Conservation (phyloP, 768 basidiomycete species). For the Rhizopogon vinicolor region DNA sequence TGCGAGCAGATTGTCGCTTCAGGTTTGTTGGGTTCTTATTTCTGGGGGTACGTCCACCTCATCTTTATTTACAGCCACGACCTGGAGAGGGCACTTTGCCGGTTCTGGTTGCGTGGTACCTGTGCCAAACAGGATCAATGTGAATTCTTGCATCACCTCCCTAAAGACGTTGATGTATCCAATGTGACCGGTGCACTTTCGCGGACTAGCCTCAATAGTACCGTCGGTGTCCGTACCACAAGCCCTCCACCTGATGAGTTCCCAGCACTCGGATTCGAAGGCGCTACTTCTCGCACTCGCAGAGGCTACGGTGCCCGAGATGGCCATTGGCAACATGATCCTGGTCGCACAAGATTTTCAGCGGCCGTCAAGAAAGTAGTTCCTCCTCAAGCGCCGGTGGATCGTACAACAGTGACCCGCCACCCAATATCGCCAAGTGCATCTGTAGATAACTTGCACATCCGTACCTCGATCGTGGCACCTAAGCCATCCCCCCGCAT, state of each 20-base stretch:
- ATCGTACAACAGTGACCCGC: slow-evolving; percentile 40
- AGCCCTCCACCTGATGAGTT: slow-evolving; percentile 54
- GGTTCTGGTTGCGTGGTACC: slow-evolving; percentile 97
- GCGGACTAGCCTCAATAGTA: slow-evolving; percentile 54
- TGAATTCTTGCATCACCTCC: slow-evolving; percentile 93
- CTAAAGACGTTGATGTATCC: slow-evolving; percentile 78
- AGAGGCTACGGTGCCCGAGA: slow-evolving; percentile 36
- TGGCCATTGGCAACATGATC: slow-evolving; percentile 57
- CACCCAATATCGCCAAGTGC: slow-evolving; percentile 47
- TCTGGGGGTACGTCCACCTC: slow-evolving; percentile 3
- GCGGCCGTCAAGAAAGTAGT: slow-evolving; percentile 77
- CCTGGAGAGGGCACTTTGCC: slow-evolving; percentile 87
- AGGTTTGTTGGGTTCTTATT: slow-evolving; percentile 51
- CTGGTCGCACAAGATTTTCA: slow-evolving; percentile 84
- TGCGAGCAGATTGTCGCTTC: slow-evolving; percentile 95
- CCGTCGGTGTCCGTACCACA: slow-evolving; percentile 26
- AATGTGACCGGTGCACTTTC: slow-evolving; percentile 64
- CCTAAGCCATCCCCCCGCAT: slow-evolving; percentile 82
- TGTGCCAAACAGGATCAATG: slow-evolving; percentile 96
- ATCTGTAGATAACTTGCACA: slow-evolving; percentile 58
- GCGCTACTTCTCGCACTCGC: slow-evolving; percentile 34
- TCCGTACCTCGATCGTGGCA: slow-evolving; percentile 66
- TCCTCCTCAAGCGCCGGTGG: slow-evolving; percentile 28
- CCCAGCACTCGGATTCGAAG: slow-evolving; percentile 56
- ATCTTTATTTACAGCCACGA: slow-evolving; percentile 63